phyloP scores from a whole-genome alignment of 108 stramenopile genomes.

The Nitzschia inconspicua region DNA sequence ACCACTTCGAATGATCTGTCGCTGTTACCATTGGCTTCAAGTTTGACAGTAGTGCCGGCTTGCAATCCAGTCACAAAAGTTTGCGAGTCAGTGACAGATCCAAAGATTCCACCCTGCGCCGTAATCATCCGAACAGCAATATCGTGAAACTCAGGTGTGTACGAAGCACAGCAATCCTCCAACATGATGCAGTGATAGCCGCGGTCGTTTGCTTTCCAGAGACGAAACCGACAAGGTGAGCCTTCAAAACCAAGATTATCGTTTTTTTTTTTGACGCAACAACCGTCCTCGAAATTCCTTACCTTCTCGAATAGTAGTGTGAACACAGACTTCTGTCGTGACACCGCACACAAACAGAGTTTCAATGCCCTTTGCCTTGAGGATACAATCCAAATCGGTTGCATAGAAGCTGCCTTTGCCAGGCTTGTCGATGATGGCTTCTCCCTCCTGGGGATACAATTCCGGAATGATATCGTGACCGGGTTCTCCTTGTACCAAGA shows the following conservation, averaged over 20 bases:
- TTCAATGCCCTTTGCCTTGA: constrained; percentile 32
- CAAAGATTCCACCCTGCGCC: constrained; percentile 71
- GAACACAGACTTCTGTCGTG: constrained; percentile 79
- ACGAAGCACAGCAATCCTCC: constrained; percentile 64
- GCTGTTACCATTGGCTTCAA: too few relatives aligned
- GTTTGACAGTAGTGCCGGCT: too few relatives aligned
- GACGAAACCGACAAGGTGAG: too few relatives aligned
- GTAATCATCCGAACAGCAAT: constrained; percentile 57
- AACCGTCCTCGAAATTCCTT: too few relatives aligned
- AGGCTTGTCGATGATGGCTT: constrained; percentile 66
- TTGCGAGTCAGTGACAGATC: constrained; percentile 44
- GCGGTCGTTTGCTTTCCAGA: constrained; percentile 72
- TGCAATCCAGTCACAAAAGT: constrained; percentile 3
- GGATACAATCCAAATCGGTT: constrained; percentile 60
- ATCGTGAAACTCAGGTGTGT: constrained; percentile 62
- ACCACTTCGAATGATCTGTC: too few relatives aligned
- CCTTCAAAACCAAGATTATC: too few relatives aligned
- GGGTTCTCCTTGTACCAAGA: constrained; percentile 54
- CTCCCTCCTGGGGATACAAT: constrained; percentile 42
- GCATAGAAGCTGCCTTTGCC: constrained; percentile 73
- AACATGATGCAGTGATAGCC: constrained; percentile 59
- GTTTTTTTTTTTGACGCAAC: too few relatives aligned
- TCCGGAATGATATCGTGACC: constrained; percentile 64
- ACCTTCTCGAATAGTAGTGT: constrained; percentile 75
- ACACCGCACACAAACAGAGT: constrained; percentile 69